Percentiles rank a stretch among this genome's conserved stretches.
phyloP scores from a whole-genome alignment of 441 rosid genomes.

The Syzygium syzygioides region DNA sequence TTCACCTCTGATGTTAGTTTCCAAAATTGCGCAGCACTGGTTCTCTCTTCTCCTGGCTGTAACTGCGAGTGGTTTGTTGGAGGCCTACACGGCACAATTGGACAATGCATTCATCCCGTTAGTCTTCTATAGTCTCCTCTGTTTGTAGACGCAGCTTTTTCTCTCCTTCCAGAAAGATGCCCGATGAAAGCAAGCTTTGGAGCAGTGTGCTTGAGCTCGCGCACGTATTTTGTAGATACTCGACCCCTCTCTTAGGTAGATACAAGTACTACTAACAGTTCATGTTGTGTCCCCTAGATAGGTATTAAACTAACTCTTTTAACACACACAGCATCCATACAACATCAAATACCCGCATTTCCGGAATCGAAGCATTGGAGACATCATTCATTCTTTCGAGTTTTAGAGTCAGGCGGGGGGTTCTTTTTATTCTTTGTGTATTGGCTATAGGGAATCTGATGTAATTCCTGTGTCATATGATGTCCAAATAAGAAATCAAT shows the following conservation, averaged over 20 bases:
- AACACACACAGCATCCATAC: neutral
- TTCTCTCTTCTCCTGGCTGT: constrained; percentile 72
- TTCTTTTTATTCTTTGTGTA: neutral
- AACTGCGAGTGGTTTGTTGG: constrained; percentile 73
- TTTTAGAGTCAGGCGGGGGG: neutral
- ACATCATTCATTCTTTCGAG: neutral
- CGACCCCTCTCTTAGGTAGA: neutral
- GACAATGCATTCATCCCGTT: constrained; percentile 97
- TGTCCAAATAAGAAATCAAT: neutral
- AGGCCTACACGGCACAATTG: constrained; percentile 92
- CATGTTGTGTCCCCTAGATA: neutral
- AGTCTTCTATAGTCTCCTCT: constrained; percentile 89
- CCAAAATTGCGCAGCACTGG: constrained; percentile 64
- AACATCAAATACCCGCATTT: neutral
- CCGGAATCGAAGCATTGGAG: neutral
- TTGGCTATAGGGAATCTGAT: neutral
- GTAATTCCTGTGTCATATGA: neutral
- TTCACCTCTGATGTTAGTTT: constrained; percentile 2
- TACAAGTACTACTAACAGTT: neutral
- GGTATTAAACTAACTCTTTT: neutral
- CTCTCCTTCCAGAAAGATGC: neutral
- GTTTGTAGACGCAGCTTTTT: constrained; percentile 38
- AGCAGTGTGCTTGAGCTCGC: neutral
- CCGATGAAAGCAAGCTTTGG: neutral
- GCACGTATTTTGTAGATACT: neutral